A percentile compares a stretch with the other conserved stretches of the same genome.
These are phyloP conservation scores for Margaritispora aquatica DNA, from an alignment of 495 filamentous ascomycete genomes.

Conservation along the genomic window DNA sequence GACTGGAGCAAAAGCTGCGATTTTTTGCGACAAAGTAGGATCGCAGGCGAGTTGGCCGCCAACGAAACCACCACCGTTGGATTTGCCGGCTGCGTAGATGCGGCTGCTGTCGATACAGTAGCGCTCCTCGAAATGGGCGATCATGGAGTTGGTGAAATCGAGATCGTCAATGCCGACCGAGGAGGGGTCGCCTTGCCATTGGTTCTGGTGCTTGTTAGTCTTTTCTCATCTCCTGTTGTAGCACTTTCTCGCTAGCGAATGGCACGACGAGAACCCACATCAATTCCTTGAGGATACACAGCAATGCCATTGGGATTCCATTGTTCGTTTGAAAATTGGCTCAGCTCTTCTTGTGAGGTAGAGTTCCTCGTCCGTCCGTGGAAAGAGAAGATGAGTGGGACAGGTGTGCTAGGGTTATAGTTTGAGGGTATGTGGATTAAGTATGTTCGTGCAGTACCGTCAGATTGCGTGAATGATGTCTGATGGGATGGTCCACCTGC, in stretches of 20 bases:
- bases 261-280: constrained; percentile 24
- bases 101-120: constrained; percentile 44
- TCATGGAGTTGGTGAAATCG: neutral
- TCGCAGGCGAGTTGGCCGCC: constrained; percentile 44
- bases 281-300: constrained; percentile 41
- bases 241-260: constrained; percentile 22
- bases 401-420: constrained; percentile 30
- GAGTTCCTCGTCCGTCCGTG: constrained; percentile 35
- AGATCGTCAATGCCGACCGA: constrained; percentile 34
- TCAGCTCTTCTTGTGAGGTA: constrained; percentile 30
- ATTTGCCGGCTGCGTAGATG: constrained; percentile 53
- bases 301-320: constrained; percentile 43
- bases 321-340: constrained; percentile 35
- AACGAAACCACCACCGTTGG: constrained; percentile 53
- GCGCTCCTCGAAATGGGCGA: neutral
- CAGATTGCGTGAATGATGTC: constrained; percentile 7
- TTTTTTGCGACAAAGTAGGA: constrained; percentile 25
- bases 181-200: constrained; percentile 1
- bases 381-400: constrained; percentile 40
- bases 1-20: constrained; percentile 42
- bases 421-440: constrained; percentile 32
- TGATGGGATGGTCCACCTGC: constrained; percentile 7
- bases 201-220: constrained; percentile 25
- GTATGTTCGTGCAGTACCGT: constrained; percentile 26
- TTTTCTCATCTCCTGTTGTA: constrained; percentile 22